Evolutionary conservation across 345 rosid genomes (phyloP).

Genomic region (Diplotaxis tenuifolia): DNA sequence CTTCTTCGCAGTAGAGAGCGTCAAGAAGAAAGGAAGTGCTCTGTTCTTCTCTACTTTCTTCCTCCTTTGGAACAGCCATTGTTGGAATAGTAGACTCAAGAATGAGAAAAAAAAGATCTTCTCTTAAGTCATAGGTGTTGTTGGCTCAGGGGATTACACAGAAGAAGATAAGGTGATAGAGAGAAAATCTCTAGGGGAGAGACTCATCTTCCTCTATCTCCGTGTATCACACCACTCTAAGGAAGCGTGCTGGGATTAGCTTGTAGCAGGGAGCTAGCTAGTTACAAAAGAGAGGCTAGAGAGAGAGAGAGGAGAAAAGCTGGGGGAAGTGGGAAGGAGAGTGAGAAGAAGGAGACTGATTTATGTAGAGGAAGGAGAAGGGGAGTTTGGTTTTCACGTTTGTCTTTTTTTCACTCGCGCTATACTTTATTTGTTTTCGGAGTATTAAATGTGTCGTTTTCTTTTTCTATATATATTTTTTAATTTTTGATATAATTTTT

Average conservation of each 20-base stretch:
- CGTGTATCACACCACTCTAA: neutral
- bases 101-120: slow-evolving; percentile 44
- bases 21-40: slow-evolving; percentile 45
- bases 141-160: slow-evolving; percentile 33
- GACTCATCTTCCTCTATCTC: slow-evolving; percentile 34
- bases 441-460: slow-evolving; percentile 10
- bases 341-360: slow-evolving; percentile 32
- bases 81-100: slow-evolving; percentile 38
- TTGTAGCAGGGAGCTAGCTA: slow-evolving; percentile 21
- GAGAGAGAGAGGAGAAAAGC: slow-evolving; percentile 25
- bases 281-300: slow-evolving; percentile 27
- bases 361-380: slow-evolving; percentile 42
- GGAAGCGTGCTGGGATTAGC: slow-evolving; percentile 28
- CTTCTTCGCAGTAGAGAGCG: slow-evolving; percentile 75
- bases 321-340: slow-evolving; percentile 23
- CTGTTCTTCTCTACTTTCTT: slow-evolving; percentile 29
- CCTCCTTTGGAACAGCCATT: slow-evolving; percentile 51
- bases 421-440: neutral
- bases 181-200: slow-evolving; percentile 30
- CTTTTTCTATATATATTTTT: neutral
- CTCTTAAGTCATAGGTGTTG: slow-evolving; percentile 12
- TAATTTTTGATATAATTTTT: neutral
- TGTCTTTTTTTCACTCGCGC: slow-evolving; percentile 47
- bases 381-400: slow-evolving; percentile 50
- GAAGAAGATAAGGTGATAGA: slow-evolving; percentile 32